Conservation (phyloP, 2,329 filamentous ascomycete genomes). For the Grosmannia clavigera region DNA sequence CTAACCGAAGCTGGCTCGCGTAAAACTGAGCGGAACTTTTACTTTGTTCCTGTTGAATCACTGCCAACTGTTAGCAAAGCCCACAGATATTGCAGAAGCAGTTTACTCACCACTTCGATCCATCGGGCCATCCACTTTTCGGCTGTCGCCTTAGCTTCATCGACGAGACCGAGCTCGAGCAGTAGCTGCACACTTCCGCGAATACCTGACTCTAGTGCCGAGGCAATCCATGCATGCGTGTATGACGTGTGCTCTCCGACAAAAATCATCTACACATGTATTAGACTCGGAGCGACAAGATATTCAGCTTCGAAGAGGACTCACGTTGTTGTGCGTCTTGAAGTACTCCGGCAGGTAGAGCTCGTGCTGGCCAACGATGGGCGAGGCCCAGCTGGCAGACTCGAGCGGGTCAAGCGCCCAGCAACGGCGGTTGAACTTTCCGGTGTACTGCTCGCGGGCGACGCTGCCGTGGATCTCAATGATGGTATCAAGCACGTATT, state of each 20-base stretch:
- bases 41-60: background rate
- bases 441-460: constrained; percentile 50
- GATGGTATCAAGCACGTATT: constrained; percentile 52
- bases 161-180: constrained; percentile 52
- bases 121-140: constrained; percentile 58
- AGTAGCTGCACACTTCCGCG: constrained; percentile 52
- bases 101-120: constrained; percentile 32
- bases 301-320: constrained; percentile 5
- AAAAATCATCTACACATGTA: constrained; percentile 42
- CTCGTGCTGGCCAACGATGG: constrained; percentile 52
- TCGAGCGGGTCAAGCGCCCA: constrained; percentile 52
- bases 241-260: constrained; percentile 58
- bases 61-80: background rate
- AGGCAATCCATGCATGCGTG: constrained; percentile 60
- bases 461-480: constrained; percentile 52
- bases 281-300: no score
- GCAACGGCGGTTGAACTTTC: constrained; percentile 51
- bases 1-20: no score
- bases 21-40: background rate
- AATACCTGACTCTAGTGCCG: constrained; percentile 54
- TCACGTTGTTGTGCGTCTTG: constrained; percentile 49
- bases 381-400: constrained; percentile 49
- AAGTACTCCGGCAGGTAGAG: constrained; percentile 63
- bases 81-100: background rate
- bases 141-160: constrained; percentile 54